Evolutionary conservation across 352 stramenopile species (phyloP).

Genomic region (Globisporangium polare): DNA sequence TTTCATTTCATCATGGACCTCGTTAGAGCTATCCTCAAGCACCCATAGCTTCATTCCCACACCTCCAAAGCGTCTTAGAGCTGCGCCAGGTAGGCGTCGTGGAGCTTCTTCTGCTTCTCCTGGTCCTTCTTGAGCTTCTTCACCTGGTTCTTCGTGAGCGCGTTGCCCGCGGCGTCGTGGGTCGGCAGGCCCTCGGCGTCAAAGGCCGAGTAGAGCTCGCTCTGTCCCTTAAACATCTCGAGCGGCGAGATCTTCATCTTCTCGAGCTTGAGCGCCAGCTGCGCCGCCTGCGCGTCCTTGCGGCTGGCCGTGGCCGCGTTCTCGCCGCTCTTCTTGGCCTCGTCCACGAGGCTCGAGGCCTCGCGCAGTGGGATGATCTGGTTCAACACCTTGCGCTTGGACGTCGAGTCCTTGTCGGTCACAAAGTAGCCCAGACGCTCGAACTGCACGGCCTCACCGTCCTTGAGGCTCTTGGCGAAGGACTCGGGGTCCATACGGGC

Average conservation of each 20-base stretch:
- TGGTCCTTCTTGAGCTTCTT: conserved; percentile 90
- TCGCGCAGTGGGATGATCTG: conserved; percentile 95
- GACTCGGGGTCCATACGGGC: conserved; percentile 89
- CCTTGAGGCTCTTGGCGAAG: conserved; percentile 37
- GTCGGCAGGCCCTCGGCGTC: conserved; percentile 72
- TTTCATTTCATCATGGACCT: no score
- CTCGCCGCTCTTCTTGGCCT: conserved; percentile 37
- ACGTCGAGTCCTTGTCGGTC: conserved; percentile 92
- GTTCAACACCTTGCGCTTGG: conserved; percentile 94
- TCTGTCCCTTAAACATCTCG: conserved; percentile 78
- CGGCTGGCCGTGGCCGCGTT: conserved; percentile 35
- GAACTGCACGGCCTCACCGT: conserved; percentile 92
- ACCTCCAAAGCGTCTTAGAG: background rate
- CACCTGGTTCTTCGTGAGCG: conserved; percentile 73
- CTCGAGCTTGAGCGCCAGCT: conserved; percentile 90
- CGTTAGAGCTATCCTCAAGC: background rate
- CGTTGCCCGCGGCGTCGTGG: conserved; percentile 50
- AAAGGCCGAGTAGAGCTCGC: conserved; percentile 68
- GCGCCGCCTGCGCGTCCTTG: conserved; percentile 78
- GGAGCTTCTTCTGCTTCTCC: conserved; percentile 86
- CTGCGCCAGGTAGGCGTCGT: conserved; percentile 56
- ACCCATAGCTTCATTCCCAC: background rate
- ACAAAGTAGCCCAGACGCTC: conserved; percentile 98
- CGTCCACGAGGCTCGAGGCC: conserved; percentile 33
- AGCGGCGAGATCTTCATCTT: conserved; percentile 88